Evolutionary conservation across 495 filamentous ascomycete genomes (phyloP).

Genomic region (Penicillium crystallinum): DNA sequence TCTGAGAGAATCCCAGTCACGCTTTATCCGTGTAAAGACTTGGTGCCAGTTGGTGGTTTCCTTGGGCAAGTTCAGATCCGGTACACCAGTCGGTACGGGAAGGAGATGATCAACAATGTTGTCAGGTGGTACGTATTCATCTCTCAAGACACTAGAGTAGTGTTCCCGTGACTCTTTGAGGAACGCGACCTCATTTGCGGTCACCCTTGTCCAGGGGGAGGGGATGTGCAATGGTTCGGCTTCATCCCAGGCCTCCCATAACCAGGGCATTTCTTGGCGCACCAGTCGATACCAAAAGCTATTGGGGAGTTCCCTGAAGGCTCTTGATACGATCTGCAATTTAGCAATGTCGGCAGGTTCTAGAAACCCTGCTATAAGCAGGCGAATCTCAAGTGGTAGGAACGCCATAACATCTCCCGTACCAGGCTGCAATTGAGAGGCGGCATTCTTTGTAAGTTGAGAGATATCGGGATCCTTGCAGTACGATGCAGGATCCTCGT

Average conservation of each 20-base stretch:
- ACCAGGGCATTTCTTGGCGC: slow-evolving; percentile 28
- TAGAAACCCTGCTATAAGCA: slow-evolving; percentile 14
- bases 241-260: slow-evolving; percentile 26
- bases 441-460: too few species aligned
- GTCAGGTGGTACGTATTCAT: background rate
- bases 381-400: slow-evolving; percentile 13
- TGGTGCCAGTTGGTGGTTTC: slow-evolving; percentile 20
- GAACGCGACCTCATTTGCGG: slow-evolving; percentile 5
- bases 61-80: slow-evolving; percentile 8
- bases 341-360: slow-evolving; percentile 16
- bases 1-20: slow-evolving; percentile 17
- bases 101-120: too few species aligned
- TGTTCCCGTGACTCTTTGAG: background rate
- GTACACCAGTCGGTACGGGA: background rate
- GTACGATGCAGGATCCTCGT: background rate
- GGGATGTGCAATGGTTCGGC: slow-evolving; percentile 1
- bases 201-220: slow-evolving; percentile 13
- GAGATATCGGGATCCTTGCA: too few species aligned
- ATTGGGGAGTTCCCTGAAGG: slow-evolving; percentile 22
- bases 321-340: slow-evolving; percentile 14
- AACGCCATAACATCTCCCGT: too few species aligned
- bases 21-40: slow-evolving; percentile 16
- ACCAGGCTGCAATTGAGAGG: too few species aligned
- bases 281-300: slow-evolving; percentile 21
- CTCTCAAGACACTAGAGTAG: background rate